A percentile compares a stretch with the other conserved stretches of the same genome.
These are phyloP conservation scores for Nicotiana undulata DNA, from an alignment of 257 asterid species.

Conservation along the genomic window DNA sequence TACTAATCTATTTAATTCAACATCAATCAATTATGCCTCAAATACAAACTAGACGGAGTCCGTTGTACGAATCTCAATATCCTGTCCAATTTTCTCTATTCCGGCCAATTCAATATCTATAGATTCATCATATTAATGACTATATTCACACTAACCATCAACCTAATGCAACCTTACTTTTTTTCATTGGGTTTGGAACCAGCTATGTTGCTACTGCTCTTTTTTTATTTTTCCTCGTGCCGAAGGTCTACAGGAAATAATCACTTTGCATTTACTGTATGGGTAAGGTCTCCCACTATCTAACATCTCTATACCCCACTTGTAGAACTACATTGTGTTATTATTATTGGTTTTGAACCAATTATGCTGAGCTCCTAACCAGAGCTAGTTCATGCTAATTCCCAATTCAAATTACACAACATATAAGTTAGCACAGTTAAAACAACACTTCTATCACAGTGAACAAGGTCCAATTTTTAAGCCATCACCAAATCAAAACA, in stretches of 20 bases:
- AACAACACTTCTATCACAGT: background rate
- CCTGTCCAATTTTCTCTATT: background rate
- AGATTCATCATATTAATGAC: background rate
- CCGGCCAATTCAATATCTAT: background rate
- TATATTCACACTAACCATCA: background rate
- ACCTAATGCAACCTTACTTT: background rate
- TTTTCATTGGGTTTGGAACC: no score
- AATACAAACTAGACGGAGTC: background rate
- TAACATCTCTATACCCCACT: no score
- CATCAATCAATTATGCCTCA: background rate
- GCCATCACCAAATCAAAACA: background rate
- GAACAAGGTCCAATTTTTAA: background rate
- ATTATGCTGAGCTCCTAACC: background rate
- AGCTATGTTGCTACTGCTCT: no score
- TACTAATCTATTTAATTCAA: background rate
- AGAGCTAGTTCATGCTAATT: background rate
- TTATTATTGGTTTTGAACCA: background rate
- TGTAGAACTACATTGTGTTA: no score
- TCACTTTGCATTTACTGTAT: no score
- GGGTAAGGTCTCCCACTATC: no score
- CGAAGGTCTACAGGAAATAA: no score
- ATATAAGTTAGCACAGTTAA: background rate
- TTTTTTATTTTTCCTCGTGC: no score
- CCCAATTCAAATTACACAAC: background rate
- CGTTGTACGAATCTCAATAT: background rate